Base-by-base conservation (phyloP, 2,329 filamentous ascomycete genomes). In the Alternaria alternata region DNA sequence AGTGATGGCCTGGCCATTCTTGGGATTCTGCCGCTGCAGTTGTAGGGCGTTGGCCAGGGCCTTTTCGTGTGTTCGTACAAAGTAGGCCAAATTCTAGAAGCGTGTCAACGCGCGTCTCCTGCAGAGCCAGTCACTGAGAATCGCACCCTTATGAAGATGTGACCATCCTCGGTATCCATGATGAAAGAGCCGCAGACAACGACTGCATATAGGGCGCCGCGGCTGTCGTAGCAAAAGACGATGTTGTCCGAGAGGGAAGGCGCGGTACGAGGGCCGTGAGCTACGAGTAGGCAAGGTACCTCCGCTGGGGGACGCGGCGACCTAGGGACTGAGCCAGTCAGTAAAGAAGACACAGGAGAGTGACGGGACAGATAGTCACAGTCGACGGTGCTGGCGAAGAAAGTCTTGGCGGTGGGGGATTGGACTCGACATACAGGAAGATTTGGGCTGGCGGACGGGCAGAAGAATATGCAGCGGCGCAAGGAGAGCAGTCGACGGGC, bases 1-100 rank as follows among this genome's bases (percentile, higher is more conserved):
- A 36, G 69, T 63, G 18, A 60, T 77, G 54, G 76, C 70, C 61
- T 90, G 89, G 57, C 72, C 73, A 88, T 94, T 88, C 72, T 89
- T 90, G 41, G 85, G 82, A 64, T 87, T 86, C 73, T 92, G 89
- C 71, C 92, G 88, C 78, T 90, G 90, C 71, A 96, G 86, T 79
- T 97, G 94, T 64, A 97, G 84, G 72, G 94, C 94, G 83, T 98
- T 98, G 76, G 95, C 95, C 65, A 99, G 87, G 38, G 94, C 94
- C 82, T 96, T 96, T 81, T 99, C 95, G 83, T 99, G 93, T 57
- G 93, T 97, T 65, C 94, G 93, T 81, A 99, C 93, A 81, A 97
- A 98, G 81, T 90, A 90, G 77, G 94, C 94, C 78, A 99, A 87
- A 86, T 96, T 95, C 94, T 97, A 78, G 30, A 58, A 47, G 44